Conservation (phyloP, 768 basidiomycete genomes). For the Leccinellum luteum region DNA sequence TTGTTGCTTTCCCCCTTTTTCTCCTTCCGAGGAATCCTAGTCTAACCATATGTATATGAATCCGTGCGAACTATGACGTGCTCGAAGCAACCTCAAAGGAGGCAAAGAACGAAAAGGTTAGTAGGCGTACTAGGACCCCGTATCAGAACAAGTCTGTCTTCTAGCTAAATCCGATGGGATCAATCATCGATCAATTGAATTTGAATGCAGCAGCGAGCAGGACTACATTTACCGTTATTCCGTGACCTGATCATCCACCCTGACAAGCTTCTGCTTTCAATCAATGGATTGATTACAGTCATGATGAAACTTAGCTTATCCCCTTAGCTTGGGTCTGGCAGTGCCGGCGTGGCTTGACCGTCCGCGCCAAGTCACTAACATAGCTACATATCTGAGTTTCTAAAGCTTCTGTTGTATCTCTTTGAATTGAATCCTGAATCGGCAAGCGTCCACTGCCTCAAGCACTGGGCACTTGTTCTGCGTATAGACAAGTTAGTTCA, state of each 20-base stretch:
- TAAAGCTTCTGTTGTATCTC: neutral
- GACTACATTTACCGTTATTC: neutral
- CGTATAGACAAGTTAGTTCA: too few species aligned
- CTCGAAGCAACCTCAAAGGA: neutral
- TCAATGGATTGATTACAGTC: neutral
- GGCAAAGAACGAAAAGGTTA: neutral
- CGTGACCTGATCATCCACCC: neutral
- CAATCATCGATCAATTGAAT: neutral
- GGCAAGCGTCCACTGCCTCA: neutral
- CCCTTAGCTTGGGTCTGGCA: neutral
- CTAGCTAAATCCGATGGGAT: neutral
- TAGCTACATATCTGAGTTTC: neutral
- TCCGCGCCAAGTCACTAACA: neutral
- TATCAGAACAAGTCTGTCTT: neutral
- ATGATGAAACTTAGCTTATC: neutral
- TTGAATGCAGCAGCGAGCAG: neutral
- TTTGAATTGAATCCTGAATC: neutral
- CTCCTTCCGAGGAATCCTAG: neutral
- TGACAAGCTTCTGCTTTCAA: neutral
- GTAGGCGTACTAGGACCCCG: neutral
- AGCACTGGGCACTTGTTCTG: neutral
- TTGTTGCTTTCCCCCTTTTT: neutral
- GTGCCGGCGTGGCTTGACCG: neutral
- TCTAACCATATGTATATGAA: neutral
- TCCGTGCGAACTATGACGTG: neutral